These are phyloP conservation scores for Penicillium longicatenatum DNA, from an alignment of 495 filamentous ascomycete species.

Conservation along the genomic window DNA sequence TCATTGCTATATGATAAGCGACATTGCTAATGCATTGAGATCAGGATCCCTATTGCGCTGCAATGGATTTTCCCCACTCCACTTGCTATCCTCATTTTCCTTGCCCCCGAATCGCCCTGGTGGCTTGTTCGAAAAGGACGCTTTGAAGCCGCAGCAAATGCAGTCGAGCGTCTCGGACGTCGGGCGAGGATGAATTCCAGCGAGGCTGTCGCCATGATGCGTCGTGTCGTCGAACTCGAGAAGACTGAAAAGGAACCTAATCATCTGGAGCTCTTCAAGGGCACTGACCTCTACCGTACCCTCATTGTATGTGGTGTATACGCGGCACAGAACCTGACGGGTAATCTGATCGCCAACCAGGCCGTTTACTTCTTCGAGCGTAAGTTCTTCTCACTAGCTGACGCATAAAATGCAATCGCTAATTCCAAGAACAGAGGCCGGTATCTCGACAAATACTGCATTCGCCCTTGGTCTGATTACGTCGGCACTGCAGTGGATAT, in stretches of 20 bases:
- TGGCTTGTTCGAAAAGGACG: conserved; percentile 75
- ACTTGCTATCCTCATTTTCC: conserved; percentile 64
- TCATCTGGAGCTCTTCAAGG: conserved; percentile 69
- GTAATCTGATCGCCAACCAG: conserved; percentile 39
- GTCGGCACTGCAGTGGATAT: conserved; percentile 48
- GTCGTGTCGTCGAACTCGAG: conserved; percentile 67
- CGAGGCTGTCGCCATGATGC: conserved; percentile 71
- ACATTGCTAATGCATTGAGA: too few relatives aligned
- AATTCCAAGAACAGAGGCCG: conserved; percentile 31
- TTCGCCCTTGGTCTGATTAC: conserved; percentile 29
- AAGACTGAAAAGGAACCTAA: conserved; percentile 62
- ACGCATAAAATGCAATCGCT: too few relatives aligned
- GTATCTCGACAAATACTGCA: conserved; percentile 33
- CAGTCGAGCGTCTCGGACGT: conserved; percentile 67
- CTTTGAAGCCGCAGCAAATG: conserved; percentile 63
- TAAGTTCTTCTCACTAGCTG: too few relatives aligned
- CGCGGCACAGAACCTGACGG: conserved; percentile 30
- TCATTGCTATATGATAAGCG: too few relatives aligned
- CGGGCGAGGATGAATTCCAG: conserved; percentile 69
- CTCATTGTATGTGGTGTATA: conserved; percentile 67
- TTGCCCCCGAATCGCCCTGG: conserved; percentile 78
- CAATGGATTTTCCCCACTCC: conserved; percentile 85
- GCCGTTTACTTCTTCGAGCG: conserved; percentile 64
- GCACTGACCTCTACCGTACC: conserved; percentile 68
- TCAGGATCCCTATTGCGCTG: conserved; percentile 66